Conservation (phyloP, 257 asterid species). For the Salvia miltiorrhiza region DNA sequence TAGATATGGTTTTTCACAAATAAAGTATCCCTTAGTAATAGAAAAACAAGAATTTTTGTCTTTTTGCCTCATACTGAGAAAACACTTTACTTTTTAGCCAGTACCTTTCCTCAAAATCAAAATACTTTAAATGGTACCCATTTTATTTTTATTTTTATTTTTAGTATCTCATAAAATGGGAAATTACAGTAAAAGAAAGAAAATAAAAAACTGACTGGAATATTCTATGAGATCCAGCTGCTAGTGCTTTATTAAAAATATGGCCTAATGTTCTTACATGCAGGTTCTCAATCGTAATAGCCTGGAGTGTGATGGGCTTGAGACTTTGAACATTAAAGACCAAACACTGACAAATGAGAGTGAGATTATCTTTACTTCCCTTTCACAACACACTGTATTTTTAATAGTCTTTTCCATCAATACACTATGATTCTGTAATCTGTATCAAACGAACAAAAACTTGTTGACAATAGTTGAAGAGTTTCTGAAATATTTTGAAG, state of each 20-base stretch:
- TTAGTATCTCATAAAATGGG: not conserved
- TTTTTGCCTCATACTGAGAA: not conserved
- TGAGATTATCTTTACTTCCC: slow-evolving; percentile 28
- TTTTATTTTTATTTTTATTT: not conserved
- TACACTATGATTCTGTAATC: not conserved
- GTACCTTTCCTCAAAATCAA: not conserved
- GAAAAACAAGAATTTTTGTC: not conserved
- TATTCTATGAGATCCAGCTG: not conserved
- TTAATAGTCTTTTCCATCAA: not conserved
- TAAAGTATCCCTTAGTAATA: not conserved
- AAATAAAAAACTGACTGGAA: not conserved
- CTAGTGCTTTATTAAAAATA: not conserved
- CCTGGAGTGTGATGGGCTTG: slow-evolving; percentile 73
- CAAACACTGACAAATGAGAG: slow-evolving; percentile 82
- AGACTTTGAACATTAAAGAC: slow-evolving; percentile 58
- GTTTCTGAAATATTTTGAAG: slow-evolving; percentile 38
- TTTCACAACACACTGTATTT: not conserved
- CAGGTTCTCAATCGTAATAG: slow-evolving; percentile 79
- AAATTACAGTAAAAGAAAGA: not conserved
- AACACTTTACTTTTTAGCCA: not conserved
- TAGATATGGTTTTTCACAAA: not conserved
- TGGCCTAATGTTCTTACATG: slow-evolving; percentile 26
- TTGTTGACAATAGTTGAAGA: slow-evolving; percentile 10
- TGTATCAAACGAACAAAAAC: not conserved
- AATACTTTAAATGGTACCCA: not conserved